A percentile compares a stretch with the other conserved stretches of the same genome.
These are phyloP conservation scores for Naganishia albida DNA, from an alignment of 1,284 basidiomycete genomes.

Conservation along the genomic window DNA sequence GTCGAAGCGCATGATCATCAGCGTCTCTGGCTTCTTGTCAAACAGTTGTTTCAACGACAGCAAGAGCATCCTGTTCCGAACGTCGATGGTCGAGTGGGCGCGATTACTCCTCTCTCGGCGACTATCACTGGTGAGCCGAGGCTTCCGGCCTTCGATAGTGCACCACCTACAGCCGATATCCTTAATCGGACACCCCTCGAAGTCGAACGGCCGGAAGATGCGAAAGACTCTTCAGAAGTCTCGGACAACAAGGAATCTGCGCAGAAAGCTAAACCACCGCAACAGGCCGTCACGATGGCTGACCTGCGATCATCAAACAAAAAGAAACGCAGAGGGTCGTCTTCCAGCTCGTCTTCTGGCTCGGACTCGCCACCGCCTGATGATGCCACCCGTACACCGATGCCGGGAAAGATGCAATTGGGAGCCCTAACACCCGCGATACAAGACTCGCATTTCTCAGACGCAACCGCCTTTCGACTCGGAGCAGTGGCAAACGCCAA, in stretches of 20 bases:
- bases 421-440: slow-evolving; percentile 16
- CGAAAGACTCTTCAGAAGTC: neutral
- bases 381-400: slow-evolving; percentile 18
- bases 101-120: neutral
- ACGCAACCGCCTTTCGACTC: slow-evolving; percentile 13
- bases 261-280: slow-evolving; percentile 1
- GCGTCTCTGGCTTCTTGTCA: slow-evolving; percentile 30
- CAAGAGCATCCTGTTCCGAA: slow-evolving; percentile 25
- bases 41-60: slow-evolving; percentile 27
- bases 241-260: neutral
- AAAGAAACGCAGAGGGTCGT: slow-evolving; percentile 10
- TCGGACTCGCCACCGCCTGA: slow-evolving; percentile 18
- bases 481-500: slow-evolving; percentile 8
- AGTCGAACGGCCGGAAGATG: neutral
- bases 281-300: slow-evolving; percentile 24
- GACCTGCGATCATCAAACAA: slow-evolving; percentile 21
- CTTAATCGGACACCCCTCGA: neutral
- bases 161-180: neutral
- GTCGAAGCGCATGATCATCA: slow-evolving; percentile 58
- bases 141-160: slow-evolving; percentile 1
- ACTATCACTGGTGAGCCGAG: slow-evolving; percentile 4
- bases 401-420: slow-evolving; percentile 11
- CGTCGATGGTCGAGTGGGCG: slow-evolving; percentile 8
- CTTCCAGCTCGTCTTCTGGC: slow-evolving; percentile 21
- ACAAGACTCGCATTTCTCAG: slow-evolving; percentile 21